Percentiles rank a stretch among this genome's conserved stretches.
phyloP scores from a whole-genome alignment of 2,329 filamentous ascomycete genomes.

The Stagonosporopsis vannaccii region DNA sequence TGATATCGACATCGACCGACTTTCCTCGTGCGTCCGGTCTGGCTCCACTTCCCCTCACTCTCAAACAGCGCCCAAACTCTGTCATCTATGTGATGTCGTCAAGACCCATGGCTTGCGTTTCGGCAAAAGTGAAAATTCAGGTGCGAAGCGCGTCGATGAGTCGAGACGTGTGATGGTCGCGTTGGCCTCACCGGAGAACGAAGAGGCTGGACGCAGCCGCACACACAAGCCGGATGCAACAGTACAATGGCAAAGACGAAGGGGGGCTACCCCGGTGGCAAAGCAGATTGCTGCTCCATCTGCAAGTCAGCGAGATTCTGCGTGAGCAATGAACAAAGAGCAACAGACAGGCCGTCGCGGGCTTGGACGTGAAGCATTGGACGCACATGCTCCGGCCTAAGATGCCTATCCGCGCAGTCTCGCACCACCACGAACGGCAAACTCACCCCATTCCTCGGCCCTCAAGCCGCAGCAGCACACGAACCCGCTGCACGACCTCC shows the following conservation, averaged over 20 bases:
- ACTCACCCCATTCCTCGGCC: background rate
- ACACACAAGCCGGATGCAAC: constrained; percentile 2
- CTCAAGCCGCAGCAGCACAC: background rate
- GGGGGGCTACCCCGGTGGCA: background rate
- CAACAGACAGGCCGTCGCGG: background rate
- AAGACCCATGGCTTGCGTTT: constrained; percentile 7
- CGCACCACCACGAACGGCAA: background rate
- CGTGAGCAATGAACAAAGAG: constrained; percentile 2
- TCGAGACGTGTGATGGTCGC: constrained; percentile 14
- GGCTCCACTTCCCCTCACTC: constrained; percentile 17
- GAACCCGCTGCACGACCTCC: constrained; percentile 7
- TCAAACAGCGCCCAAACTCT: constrained; percentile 16
- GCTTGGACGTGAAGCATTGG: background rate
- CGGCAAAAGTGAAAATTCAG: background rate
- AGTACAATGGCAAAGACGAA: background rate
- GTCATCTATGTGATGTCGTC: constrained; percentile 5
- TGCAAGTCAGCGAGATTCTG: constrained; percentile 1
- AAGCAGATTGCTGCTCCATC: background rate
- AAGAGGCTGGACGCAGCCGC: constrained; percentile 1
- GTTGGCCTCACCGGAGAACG: constrained; percentile 2
- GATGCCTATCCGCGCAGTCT: background rate
- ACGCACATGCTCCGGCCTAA: constrained; percentile 7
- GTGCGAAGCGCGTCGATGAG: constrained; percentile 6
- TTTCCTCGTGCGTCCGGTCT: constrained; percentile 1
- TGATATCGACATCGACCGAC: constrained; percentile 10